These are phyloP conservation scores for Globisporangium canariense DNA, from an alignment of 352 stramenopile genomes.

Conservation along the genomic window DNA sequence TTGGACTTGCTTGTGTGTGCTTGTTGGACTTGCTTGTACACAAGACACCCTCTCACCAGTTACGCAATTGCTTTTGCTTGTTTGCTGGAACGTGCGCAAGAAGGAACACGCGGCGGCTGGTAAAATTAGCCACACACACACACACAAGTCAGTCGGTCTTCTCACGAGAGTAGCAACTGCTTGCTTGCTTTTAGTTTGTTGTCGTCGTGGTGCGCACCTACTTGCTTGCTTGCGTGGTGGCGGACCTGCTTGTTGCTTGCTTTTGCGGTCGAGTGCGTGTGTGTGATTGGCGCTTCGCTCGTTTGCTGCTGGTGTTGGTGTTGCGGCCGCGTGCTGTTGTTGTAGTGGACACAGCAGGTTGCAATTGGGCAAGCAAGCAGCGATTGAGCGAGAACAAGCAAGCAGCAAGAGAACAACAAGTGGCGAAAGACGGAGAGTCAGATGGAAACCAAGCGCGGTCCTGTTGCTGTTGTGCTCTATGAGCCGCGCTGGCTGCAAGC, in stretches of 20 bases:
- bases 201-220: neutral
- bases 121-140: conserved; percentile 6
- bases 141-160: neutral
- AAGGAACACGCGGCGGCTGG: neutral
- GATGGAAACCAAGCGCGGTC: neutral
- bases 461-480: neutral
- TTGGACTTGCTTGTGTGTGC: neutral
- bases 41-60: neutral
- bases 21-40: neutral
- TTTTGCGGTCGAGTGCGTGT: neutral
- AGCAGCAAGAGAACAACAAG: conserved; percentile 5
- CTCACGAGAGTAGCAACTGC: neutral
- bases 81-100: neutral
- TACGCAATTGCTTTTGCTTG: neutral
- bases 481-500: neutral
- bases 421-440: neutral
- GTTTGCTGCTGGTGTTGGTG: neutral
- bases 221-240: neutral
- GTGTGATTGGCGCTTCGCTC: conserved; percentile 4
- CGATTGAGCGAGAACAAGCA: conserved; percentile 5
- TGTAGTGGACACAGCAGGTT: conserved; percentile 1
- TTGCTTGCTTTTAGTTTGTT: conserved; percentile 3
- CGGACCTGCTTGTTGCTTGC: neutral
- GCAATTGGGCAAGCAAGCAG: conserved; percentile 1
- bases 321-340: neutral